Evolutionary conservation across 73 alveolate species (phyloP).

Genomic region (Blepharisma stoltei): DNA sequence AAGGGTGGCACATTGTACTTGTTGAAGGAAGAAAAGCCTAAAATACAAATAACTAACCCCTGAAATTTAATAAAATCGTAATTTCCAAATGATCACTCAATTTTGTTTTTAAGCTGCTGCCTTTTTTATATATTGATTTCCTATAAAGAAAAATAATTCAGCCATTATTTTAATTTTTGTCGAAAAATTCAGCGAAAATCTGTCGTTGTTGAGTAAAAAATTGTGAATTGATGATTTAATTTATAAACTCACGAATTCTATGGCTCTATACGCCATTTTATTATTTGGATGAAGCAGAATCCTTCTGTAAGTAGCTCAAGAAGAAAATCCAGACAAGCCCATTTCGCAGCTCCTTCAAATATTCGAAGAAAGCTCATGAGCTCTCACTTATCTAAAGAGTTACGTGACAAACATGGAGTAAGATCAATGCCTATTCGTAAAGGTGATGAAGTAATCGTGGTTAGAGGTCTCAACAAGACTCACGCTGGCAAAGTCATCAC

Average conservation of each 20-base stretch:
- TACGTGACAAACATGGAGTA: constrained; percentile 62
- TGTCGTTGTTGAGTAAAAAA: no score
- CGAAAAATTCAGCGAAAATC: no score
- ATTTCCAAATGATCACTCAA: no score
- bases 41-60: background rate
- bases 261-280: background rate
- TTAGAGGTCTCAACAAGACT: constrained; percentile 71
- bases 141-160: no score
- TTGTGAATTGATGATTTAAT: no score
- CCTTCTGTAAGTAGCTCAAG: constrained; percentile 64
- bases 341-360: constrained; percentile 87
- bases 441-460: constrained; percentile 82
- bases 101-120: no score
- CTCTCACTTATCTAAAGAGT: constrained; percentile 75
- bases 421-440: constrained; percentile 93
- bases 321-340: constrained; percentile 88
- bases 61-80: no score
- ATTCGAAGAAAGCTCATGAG: constrained; percentile 86
- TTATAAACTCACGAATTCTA: no score
- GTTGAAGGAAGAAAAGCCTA: constrained; percentile 68
- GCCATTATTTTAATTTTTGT: no score
- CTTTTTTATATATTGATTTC: no score
- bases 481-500: constrained; percentile 88
- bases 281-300: constrained; percentile 13
- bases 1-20: constrained; percentile 59